Evolutionary conservation across 2,329 filamentous ascomycete species (phyloP).

Genomic region (Diaporthe amygdali): DNA sequence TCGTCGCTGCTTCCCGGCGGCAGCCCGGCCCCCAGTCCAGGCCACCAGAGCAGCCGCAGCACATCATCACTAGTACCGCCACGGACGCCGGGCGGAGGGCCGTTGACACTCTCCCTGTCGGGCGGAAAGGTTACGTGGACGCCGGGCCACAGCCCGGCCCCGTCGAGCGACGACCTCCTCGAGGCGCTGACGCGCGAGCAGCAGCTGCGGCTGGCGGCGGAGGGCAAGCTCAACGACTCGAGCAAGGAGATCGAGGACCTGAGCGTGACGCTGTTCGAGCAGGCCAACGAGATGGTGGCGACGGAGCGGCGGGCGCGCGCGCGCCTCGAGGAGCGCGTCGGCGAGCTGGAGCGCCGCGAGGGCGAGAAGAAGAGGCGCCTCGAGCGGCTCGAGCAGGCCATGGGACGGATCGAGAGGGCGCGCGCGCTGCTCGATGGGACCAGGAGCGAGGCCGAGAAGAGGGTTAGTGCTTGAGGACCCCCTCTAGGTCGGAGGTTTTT

Average conservation of each 20-base stretch:
- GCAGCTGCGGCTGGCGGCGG: conserved; percentile 69
- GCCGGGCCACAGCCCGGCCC: conserved; percentile 24
- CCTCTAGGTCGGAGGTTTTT: background rate
- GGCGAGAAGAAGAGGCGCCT: conserved; percentile 71
- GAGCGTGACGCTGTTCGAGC: conserved; percentile 75
- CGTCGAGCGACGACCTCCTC: conserved; percentile 57
- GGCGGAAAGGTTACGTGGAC: conserved; percentile 22
- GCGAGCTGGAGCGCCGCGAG: conserved; percentile 72
- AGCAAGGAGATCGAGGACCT: conserved; percentile 80
- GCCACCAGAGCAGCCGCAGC: conserved; percentile 29
- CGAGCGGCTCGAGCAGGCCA: conserved; percentile 73
- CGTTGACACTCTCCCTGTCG: conserved; percentile 20
- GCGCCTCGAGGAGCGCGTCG: conserved; percentile 73
- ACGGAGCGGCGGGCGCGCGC: conserved; percentile 74
- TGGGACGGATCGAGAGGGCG: conserved; percentile 74
- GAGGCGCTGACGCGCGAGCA: conserved; percentile 71
- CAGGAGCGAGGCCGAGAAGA: background rate
- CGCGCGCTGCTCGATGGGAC: conserved; percentile 60
- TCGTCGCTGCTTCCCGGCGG: conserved; percentile 31
- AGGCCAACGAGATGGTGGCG: conserved; percentile 89
- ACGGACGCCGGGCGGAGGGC: conserved; percentile 17
- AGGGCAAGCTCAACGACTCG: conserved; percentile 69
- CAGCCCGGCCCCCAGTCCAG: conserved; percentile 45
- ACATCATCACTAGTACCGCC: conserved; percentile 19
- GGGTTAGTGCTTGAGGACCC: conserved; percentile 13